Evolutionary conservation across 176 grass and related monocot genomes (phyloP), one percentile per base, ranked within the genome.

Genomic region (Oryza glumipatula): DNA sequence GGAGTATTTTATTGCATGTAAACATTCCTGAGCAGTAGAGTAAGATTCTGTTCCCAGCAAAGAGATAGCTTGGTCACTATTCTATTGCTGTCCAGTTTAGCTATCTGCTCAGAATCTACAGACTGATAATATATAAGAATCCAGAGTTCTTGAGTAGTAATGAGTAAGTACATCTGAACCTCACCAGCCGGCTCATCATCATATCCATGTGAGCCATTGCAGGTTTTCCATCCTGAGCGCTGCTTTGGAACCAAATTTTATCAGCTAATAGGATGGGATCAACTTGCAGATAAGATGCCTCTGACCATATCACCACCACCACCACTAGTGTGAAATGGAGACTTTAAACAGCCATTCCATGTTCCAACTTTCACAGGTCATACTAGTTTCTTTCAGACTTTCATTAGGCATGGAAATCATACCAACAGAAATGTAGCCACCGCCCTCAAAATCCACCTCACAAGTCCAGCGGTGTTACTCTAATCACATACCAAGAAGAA

Each of bases 331-430:
- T 9, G 36, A 79, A 79, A 47, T 49, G 14, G 19, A 67, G 39
- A 10, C 43, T 32, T 67, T 41, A 68, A 24, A 76, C 51, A 11
- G 19, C 11, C 49, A 35, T 51, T 68, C n/a, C 69, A 13, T 45
- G 51, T 28, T 41, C 39, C 1, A 44, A 72, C 32, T 56, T 12
- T 8, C 30, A 49, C 65, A 41, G 9, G 36, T 24, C 63, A 77
- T 12, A 45, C 35, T 36, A 36, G 15, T 71, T 72, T 77, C 1
- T 24, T 12, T 11, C 58, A 9, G 8, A 11, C 7, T 19, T 41
- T 82, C 51, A 71, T 21, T 35, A 60, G 73, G 80, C 73, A 82
- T 79, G 74, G 68, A 83, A 88, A 66, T 76, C 85, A 76, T 76
- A 82, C 79, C 74, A 78, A 12, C 38, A 10, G 61, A 74, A 75